Base-by-base conservation (phyloP, 2,329 filamentous ascomycete species). In the Fusarium nisikadoi region DNA sequence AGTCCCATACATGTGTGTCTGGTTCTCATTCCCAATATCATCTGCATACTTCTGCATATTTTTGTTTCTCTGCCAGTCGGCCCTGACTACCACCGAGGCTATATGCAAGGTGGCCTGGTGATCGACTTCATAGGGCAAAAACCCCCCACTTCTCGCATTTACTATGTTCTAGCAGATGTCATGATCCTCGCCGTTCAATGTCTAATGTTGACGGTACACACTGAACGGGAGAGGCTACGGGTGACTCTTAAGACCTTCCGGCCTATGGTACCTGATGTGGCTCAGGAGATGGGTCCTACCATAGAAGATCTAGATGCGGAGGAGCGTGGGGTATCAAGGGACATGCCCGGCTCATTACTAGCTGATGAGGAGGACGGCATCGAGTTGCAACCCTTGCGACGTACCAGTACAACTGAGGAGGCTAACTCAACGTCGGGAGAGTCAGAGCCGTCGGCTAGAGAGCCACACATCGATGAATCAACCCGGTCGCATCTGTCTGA, bases 81-180 rank as follows among this genome's bases (percentile, higher is more conserved):
- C n/a, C 85, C 86, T 66, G 90, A 92, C 74, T 85, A 87, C 41
- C 86, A 89, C 65, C 84, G 89, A 57, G 90, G 90, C 29, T 92
- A 92, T 76, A 84, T 92, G 29, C 90, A 92, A 70, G 91, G 91
- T 29, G 91, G 91, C 38, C 83, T 92, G 55, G 84, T 92, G 29
- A 86, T 92, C 73, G 91, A 93, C 76, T 90, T 93, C 72, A 85
- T 93, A 72, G 91, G 91, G 19, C 90, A 93, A 78, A 87, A 86
- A 72, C 88, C 90, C 8, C 88, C 90, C 4, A 84, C 86, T 4
- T 90, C 88, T 29, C 85, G 85, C 70, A 75, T 88, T 20, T 85
- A 87, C 55, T 85, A 91, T 49, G 71, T 92, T 9, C 75, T 87
- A 5, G 79, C 89, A 46, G 91, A 93, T 77, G 29, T 87, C 11